Conservation (phyloP, 2,329 filamentous ascomycete genomes). For the Paecilomyces sp. region DNA sequence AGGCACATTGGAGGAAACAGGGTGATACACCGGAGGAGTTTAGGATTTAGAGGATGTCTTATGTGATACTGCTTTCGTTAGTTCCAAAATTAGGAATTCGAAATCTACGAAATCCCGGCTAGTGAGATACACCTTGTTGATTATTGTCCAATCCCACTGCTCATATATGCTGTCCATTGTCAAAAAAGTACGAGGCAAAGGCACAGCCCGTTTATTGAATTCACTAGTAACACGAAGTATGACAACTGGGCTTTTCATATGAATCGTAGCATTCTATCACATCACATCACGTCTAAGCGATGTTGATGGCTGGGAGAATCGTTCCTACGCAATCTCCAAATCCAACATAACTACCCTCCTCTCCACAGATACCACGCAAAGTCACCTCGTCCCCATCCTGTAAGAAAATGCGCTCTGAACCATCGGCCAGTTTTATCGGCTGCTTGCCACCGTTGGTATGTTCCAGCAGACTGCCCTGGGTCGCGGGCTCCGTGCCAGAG, state of each 20-base stretch:
- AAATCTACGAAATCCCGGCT: no score
- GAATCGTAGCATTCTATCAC: background rate
- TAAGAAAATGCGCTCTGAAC: constrained; percentile 63
- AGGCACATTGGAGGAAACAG: constrained; percentile 49
- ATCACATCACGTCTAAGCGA: background rate
- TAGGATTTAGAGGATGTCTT: constrained; percentile 5
- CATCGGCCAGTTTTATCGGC: constrained; percentile 53
- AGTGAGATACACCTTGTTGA: no score
- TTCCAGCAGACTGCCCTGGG: constrained; percentile 65
- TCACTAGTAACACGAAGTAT: background rate
- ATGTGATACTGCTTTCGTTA: no score
- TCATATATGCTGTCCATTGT: background rate
- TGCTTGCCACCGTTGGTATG: constrained; percentile 63
- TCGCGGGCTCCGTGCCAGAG: constrained; percentile 51
- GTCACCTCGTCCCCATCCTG: constrained; percentile 66
- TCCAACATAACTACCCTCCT: constrained; percentile 61
- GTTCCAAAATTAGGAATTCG: no score
- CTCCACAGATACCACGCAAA: constrained; percentile 59
- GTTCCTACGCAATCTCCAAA: constrained; percentile 67
- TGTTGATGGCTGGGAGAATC: constrained; percentile 44
- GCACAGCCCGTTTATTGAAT: background rate
- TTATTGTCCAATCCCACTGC: no score
- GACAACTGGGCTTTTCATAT: background rate
- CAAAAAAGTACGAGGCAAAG: background rate
- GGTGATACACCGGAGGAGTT: constrained; percentile 47